Evolutionary conservation across 352 stramenopile genomes (phyloP).

Genomic region (Blastocystis sp.): DNA sequence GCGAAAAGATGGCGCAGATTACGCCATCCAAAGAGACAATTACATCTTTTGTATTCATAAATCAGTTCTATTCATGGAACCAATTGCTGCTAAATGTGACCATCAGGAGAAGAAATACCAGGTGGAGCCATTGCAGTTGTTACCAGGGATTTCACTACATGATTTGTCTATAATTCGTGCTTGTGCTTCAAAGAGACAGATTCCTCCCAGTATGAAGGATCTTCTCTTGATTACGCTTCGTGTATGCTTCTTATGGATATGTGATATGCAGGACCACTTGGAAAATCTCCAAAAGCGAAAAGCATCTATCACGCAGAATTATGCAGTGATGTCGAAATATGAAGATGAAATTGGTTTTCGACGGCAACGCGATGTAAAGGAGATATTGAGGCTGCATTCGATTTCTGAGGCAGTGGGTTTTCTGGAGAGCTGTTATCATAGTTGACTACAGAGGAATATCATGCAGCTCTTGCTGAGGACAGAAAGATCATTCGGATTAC

Average conservation of each 20-base stretch:
- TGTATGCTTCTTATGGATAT: background rate
- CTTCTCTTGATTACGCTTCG: background rate
- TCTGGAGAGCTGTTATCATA: too few relatives aligned
- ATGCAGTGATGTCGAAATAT: background rate
- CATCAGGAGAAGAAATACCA: background rate
- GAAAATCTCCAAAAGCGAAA: constrained; percentile 21
- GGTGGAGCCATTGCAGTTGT: background rate
- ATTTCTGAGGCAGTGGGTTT: background rate
- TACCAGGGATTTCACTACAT: background rate
- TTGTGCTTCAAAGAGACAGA: background rate
- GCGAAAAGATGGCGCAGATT: background rate
- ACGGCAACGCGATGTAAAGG: background rate
- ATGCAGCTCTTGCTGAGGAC: too few relatives aligned
- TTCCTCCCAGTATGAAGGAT: background rate
- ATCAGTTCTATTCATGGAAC: background rate
- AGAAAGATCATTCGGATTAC: too few relatives aligned
- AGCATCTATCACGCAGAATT: background rate
- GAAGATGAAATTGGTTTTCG: constrained; percentile 27
- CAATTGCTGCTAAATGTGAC: background rate
- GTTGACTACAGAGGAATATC: too few relatives aligned
- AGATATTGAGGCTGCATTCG: background rate
- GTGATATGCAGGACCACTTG: constrained; percentile 9
- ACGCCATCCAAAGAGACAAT: too few relatives aligned
- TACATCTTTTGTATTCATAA: background rate
- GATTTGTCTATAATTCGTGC: background rate